Evolutionary conservation across 2,329 filamentous ascomycete species (phyloP), one percentile per base, ranked within the genome.

Genomic region (Hymenoscyphus infarciens): DNA sequence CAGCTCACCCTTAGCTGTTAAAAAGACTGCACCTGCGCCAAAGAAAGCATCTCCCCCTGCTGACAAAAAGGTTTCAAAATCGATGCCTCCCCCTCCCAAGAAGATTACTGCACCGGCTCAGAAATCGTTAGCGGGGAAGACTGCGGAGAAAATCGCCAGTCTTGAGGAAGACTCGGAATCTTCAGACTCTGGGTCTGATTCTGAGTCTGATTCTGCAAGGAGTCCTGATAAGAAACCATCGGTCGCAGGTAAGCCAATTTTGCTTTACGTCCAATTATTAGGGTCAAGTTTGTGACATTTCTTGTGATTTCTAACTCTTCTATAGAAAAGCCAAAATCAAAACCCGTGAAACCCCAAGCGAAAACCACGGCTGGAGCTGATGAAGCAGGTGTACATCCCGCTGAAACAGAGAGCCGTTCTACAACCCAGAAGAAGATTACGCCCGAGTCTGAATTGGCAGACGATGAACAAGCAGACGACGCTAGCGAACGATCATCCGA

Each of bases 401-500:
- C 22, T 22, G 42, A 22, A 55, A n/a, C 11, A 7, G 53, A 31
- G 29, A 3, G 5, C 25, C 25, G 7, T 55, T 31, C 53, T 35
- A 16, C 16, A 31, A 16, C 7, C n/a, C 25, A 25, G 33, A 22
- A 35, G 27, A 35, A 35, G 31, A 39, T 16, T 57, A 38, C 25
- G 19, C n/a, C 39, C 19, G 45, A 60, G 16, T 25, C 29, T 5
- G 52, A 55, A 39, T 64, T 59, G 15, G 57, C 49, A 53, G 54
- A 58, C 5, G 64, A 67, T 31, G 66, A 67, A 11, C 63, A 67
- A 19, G 61, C 61, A 8, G 66, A 67, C 35, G 63, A 60, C 29
- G 64, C 67, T 27, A 69, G 68, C 33, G 63, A 67, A 11, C 66
- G 66, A 10, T 68, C 67, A 11, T 68, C 69, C 3, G 61, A 53